phyloP scores from a whole-genome alignment of 345 rosid genomes.

The Camelina laxa region DNA sequence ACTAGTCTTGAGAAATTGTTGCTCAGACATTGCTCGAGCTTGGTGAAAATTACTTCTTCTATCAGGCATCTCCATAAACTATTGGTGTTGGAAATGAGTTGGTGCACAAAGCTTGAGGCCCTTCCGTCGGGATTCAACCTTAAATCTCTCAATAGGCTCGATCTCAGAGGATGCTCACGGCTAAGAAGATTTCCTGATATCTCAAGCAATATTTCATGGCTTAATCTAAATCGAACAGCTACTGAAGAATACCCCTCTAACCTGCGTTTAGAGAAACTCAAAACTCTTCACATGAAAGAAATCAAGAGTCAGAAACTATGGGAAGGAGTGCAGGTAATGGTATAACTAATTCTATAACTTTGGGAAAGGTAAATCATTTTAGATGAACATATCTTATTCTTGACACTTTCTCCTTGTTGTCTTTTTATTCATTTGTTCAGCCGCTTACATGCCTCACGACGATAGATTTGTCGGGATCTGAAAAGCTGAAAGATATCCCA shows the following conservation, averaged over 20 bases:
- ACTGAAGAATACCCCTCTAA: neutral
- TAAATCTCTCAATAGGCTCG: conserved; percentile 13
- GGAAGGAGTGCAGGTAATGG: conserved; percentile 14
- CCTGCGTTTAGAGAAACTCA: neutral
- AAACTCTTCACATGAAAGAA: conserved; percentile 3
- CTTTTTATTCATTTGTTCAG: neutral
- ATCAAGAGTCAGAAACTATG: conserved; percentile 23
- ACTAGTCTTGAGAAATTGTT: conserved; percentile 4
- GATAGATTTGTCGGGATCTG: neutral
- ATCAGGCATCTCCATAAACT: conserved; percentile 12
- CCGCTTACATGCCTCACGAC: neutral
- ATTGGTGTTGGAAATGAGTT: neutral
- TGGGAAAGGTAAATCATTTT: too few relatives aligned
- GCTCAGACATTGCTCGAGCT: conserved; percentile 26
- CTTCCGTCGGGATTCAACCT: conserved; percentile 20
- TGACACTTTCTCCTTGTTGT: neutral
- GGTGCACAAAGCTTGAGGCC: conserved; percentile 24
- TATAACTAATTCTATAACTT: too few relatives aligned
- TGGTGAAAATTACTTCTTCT: neutral
- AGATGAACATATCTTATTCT: too few relatives aligned
- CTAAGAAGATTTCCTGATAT: conserved; percentile 28
- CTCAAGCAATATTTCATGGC: neutral
- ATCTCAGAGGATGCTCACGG: conserved; percentile 26
- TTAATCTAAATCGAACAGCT: neutral
- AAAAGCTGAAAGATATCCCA: neutral